Evolutionary conservation across 495 filamentous ascomycete species (phyloP).

Genomic region (Hypoxylon intermedium): DNA sequence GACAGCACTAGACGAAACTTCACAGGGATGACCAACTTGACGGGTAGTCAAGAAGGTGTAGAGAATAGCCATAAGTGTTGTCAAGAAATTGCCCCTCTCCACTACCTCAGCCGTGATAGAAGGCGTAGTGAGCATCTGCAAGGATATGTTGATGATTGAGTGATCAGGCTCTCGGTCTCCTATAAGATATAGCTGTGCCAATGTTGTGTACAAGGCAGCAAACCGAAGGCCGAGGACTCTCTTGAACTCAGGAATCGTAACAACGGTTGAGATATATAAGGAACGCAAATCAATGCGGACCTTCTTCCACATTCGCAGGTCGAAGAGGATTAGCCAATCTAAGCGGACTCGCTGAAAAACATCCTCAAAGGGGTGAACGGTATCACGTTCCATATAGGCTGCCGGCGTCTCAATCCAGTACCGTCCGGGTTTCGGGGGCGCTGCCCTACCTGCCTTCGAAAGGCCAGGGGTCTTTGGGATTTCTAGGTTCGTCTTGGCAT

Average conservation of each 20-base stretch:
- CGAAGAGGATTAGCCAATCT: constrained; percentile 96
- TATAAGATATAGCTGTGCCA: constrained; percentile 94
- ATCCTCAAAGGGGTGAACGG: constrained; percentile 78
- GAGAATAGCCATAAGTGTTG: constrained; percentile 91
- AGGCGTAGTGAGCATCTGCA: constrained; percentile 95
- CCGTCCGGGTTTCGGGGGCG: constrained; percentile 62
- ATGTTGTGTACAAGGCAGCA: constrained; percentile 88
- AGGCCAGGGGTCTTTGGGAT: constrained; percentile 64
- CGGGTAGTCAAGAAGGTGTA: constrained; percentile 97
- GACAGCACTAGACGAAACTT: constrained; percentile 81
- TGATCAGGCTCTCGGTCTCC: constrained; percentile 96
- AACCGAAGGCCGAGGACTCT: constrained; percentile 91
- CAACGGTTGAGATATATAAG: constrained; percentile 94
- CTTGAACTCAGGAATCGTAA: constrained; percentile 94
- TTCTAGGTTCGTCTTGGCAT: constrained; percentile 61
- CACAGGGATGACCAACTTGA: constrained; percentile 90
- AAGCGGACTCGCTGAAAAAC: constrained; percentile 85
- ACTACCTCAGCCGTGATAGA: constrained; percentile 96
- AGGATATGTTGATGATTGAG: constrained; percentile 94
- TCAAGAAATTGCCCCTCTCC: constrained; percentile 93
- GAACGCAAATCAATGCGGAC: constrained; percentile 87
- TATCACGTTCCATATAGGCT: constrained; percentile 62
- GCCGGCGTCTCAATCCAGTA: constrained; percentile 88
- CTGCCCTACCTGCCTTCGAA: constrained; percentile 39
- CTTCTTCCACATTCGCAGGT: constrained; percentile 95